Base-by-base conservation (phyloP, 2,329 filamentous ascomycete genomes). In the Penicillium brasilianum region DNA sequence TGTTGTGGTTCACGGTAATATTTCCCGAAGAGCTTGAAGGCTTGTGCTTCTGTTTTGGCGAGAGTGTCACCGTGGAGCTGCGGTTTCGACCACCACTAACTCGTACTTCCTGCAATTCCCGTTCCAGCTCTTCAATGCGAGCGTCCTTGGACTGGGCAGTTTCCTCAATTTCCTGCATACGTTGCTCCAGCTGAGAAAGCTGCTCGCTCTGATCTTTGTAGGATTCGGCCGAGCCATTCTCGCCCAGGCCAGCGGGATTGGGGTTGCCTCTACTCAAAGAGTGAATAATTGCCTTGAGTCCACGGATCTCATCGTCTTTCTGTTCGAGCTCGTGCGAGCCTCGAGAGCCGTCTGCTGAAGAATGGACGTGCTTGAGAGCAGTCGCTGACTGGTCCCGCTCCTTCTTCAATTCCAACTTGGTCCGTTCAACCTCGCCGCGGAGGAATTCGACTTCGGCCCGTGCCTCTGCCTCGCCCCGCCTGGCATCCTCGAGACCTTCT, bases 271-370 rank as follows among this genome's bases (percentile, higher is more conserved):
- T 86, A 75, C 93, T 97, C 39, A 99, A 83, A 18, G 92, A 97
- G 78, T 98, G 94, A 62, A 99, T 98, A 73, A 99, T 98, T 46
- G 95, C 94, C 78, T 98, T 99, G 66, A 99, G 85, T 50, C 95
- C 95, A 64, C 94, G 87, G 72, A 99, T 98, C 80, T 99, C 95
- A 70, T 99, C 95, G 71, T 99, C 94, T 74, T 96, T 95, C 73
- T 96, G 91, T 74, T 96, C 93, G 32, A 98, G 78, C 65, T 97
- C 93, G 76, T 92, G 92, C 46, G 86, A 84, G 50, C 82, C 76
- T 25, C 72, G 71, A 16, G 74, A 70, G 9, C 71, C 74, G 53
- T 82, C 82, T 2, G 75, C 71, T 48, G 82, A 79, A 10, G 80
- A 76, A 1, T 83, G 81, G 11, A 78, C 81, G 30, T 84, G 84